Evolutionary conservation across 2,329 filamentous ascomycete genomes (phyloP), one percentile per base, ranked within the genome.

Genomic region (Torrubiella hemipterigena): DNA sequence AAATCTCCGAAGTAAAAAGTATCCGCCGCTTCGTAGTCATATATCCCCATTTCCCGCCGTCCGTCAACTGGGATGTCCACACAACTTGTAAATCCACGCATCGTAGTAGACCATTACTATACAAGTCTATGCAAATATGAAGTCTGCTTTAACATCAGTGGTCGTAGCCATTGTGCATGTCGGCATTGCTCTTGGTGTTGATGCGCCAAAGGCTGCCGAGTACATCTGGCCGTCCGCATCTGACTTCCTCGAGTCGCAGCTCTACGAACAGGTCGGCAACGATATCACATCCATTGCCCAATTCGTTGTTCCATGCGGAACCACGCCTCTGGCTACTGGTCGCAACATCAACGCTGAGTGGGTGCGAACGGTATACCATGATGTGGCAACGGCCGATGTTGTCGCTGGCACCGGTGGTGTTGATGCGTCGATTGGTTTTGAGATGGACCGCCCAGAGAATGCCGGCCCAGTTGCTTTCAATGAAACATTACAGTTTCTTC

Each of bases 281-380:
- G 17, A 29, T n/a, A 14, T 15, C 7, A n/a, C 15, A 17, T 19
- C 8, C 4, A 11, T 18, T 11, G 17, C 27, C 17, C 9, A 16
- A 13, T 17, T n/a, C 15, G 22, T 24, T 24, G 22, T 14, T 5
- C 22, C 22, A 24, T 24, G 22, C 14, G 22, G 22, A 24, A 24
- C 14, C 11, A 14, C 14, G 12, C 12, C 12, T 14, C 22, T 24
- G 12, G 22, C 12, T 11, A 24, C 58, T 4, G 69, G 67, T 24
- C 61, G 68, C 31, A 40, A 41, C 15, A 40, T 40, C 26, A 42
- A 43, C 12, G 43, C 41, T 5, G 42, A 46, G 31, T 47, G 43
- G 45, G 39, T 47, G 20, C 43, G 45, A 12, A 43, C 42, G 7
- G 43, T 41, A 7, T 47, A 42, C 38, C 45, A 47, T 33, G 45